Conservation (phyloP, 176 grass and related monocot genomes). For the Avena insularis region DNA sequence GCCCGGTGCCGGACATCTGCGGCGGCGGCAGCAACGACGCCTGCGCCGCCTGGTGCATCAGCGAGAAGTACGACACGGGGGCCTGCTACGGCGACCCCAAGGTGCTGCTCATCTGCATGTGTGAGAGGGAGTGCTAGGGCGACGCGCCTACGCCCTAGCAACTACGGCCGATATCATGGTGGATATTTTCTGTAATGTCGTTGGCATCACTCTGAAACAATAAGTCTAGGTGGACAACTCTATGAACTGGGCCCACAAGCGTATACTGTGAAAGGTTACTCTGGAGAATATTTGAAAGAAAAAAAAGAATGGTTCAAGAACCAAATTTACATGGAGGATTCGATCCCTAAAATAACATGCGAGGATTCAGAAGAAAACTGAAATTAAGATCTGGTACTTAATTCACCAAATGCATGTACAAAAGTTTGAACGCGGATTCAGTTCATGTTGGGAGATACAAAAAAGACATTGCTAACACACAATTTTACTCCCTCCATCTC, state of each 20-base stretch:
- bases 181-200: not conserved
- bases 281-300: not conserved
- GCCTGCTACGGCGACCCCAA: not conserved
- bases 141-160: not conserved
- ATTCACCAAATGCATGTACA: not conserved
- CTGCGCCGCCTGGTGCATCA: constrained; percentile 23
- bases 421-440: not conserved
- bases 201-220: not conserved
- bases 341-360: not conserved
- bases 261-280: not conserved
- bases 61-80: constrained; percentile 20
- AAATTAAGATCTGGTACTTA: not conserved
- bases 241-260: not conserved
- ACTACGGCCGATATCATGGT: not conserved
- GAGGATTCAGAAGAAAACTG: not conserved
- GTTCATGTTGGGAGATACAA: not conserved
- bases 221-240: not conserved
- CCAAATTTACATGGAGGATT: not conserved
- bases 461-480: not conserved
- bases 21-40: not conserved
- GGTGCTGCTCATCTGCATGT: not conserved
- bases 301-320: not conserved
- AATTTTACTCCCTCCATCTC: not conserved
- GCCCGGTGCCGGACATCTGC: not conserved
- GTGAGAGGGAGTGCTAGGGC: not conserved